Evolutionary conservation across 306 rosid genomes (phyloP), one percentile per base, ranked within the genome.

Genomic region (Begonia loranthoides): DNA sequence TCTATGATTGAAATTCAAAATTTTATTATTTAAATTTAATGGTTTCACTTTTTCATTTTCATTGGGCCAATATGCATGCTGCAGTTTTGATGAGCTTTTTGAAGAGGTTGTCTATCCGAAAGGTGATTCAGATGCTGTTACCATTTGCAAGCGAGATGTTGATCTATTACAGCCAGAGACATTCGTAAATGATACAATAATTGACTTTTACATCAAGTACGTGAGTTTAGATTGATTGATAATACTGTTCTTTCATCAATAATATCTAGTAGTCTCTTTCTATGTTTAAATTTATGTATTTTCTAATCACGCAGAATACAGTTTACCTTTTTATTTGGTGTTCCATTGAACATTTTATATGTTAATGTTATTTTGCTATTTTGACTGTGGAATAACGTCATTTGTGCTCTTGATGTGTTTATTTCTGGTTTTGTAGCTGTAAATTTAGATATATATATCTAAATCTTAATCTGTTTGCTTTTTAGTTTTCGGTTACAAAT

Each of bases 71-170:
- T 19, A 19, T 19, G 22, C 22, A 19, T 19, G 66, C 40, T 74
- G 52, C 95, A 88, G 96, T 73, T 84, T 89, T 50, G 82, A 79
- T 17, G 74, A 77, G 73, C 75, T 75, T 64, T 89, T 82, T 70
- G 93, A 73, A 58, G 95, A 80, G 45, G 79, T 89, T 51, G 46
- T 89, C 71, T 89, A 84, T 72, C 97, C 97, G 2, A 76, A 84
- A 74, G 97, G 97, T 66, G 90, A 89, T 49, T 68, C 85, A 13
- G 97, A 89, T 79, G 93, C 97, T 15, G 94, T 89, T 69, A 79
- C 95, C 61, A 72, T 89, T 10, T 69, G 84, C 73, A 84, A 76
- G 78, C 79, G 97, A 79, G 97, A 89, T 51, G 94, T 82, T 76
- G 97, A 84, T 79, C 75, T 89, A 67, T 65, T 89, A 69, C 90